Evolutionary conservation across 345 rosid genomes (phyloP).

Genomic region (Eucalyptus marginata): DNA sequence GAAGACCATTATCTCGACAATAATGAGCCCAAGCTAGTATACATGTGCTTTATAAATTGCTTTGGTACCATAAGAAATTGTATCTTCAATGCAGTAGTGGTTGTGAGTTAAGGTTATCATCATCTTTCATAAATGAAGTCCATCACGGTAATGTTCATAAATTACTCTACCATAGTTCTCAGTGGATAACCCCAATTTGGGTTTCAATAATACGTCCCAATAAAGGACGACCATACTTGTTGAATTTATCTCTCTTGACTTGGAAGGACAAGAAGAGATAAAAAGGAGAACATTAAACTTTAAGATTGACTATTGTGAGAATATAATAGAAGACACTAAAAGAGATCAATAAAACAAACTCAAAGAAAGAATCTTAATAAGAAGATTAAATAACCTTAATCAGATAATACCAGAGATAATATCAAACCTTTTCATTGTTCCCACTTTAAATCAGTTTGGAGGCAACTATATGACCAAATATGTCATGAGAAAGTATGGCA

Average conservation of each 20-base stretch:
- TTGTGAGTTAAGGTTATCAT: background rate
- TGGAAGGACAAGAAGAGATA: background rate
- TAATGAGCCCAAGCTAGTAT: background rate
- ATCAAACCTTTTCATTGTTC: background rate
- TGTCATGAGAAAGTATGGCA: background rate
- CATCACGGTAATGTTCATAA: background rate
- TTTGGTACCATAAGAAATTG: background rate
- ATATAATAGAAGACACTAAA: background rate
- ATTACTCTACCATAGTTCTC: background rate
- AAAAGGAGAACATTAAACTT: background rate
- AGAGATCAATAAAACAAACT: background rate
- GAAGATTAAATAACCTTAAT: background rate
- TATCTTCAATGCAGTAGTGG: background rate
- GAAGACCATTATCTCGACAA: background rate
- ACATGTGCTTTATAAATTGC: background rate
- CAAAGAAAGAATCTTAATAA: background rate
- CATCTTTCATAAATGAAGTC: background rate
- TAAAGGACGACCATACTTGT: background rate
- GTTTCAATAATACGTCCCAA: background rate
- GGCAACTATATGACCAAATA: background rate
- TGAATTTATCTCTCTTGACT: background rate
- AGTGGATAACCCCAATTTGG: background rate
- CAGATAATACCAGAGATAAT: background rate
- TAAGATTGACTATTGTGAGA: background rate
- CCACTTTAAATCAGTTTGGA: background rate